These are phyloP conservation scores for Apiosordaria backusii DNA, from an alignment of 495 filamentous ascomycete genomes.

Conservation along the genomic window DNA sequence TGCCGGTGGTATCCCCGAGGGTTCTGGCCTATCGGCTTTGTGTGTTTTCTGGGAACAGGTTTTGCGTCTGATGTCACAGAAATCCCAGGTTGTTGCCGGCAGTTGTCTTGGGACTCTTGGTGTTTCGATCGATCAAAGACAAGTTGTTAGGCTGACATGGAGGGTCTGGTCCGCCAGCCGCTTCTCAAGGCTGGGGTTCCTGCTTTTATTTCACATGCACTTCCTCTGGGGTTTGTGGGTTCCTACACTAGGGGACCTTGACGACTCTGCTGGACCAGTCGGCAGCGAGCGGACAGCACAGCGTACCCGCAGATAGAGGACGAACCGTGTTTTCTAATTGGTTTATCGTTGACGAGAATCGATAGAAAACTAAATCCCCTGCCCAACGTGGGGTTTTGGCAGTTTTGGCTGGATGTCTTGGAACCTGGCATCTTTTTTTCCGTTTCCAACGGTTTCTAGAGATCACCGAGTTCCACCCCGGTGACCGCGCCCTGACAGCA, in stretches of 20 bases:
- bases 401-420: not conserved
- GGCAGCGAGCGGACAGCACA: not conserved
- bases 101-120: not conserved
- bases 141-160: not conserved
- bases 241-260: not conserved
- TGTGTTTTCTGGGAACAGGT: slow-evolving; percentile 3
- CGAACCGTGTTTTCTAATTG: not conserved
- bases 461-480: not conserved
- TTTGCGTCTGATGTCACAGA: slow-evolving; percentile 4
- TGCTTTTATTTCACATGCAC: slow-evolving; percentile 22
- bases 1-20: not conserved
- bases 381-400: not conserved
- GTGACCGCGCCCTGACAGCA: not conserved
- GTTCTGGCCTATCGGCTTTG: not conserved
- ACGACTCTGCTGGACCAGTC: not conserved
- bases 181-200: slow-evolving; percentile 11
- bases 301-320: slow-evolving; percentile 1
- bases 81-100: slow-evolving; percentile 1
- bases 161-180: not conserved
- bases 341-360: not conserved
- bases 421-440: not conserved
- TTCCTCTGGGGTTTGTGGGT: slow-evolving; percentile 18
- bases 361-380: not conserved
- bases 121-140: not conserved
- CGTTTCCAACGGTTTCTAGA: slow-evolving; percentile 10